Conservation (phyloP, 1,139 yeast genomes). For the Wickerhamomyces sp. region DNA sequence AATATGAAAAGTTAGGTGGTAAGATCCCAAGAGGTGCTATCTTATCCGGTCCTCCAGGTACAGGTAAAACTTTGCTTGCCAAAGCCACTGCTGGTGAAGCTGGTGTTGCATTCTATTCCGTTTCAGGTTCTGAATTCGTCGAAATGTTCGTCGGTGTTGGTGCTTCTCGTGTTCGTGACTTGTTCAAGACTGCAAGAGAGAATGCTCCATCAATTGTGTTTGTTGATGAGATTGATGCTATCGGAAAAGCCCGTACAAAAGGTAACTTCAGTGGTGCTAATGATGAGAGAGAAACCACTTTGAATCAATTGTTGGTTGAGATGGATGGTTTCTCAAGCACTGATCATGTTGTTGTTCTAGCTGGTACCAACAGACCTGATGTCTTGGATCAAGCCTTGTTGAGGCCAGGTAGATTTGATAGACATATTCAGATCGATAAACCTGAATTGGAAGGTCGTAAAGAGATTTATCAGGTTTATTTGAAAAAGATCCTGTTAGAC, state of each 20-base stretch:
- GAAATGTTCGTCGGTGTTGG: constrained; percentile 86
- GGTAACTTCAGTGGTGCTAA: constrained; percentile 62
- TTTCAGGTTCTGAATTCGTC: constrained; percentile 78
- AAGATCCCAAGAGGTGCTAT: constrained; percentile 83
- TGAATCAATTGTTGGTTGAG: constrained; percentile 74
- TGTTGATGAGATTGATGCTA: constrained; percentile 83
- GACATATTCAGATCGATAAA: constrained; percentile 67
- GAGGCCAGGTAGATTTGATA: constrained; percentile 83
- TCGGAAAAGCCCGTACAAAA: constrained; percentile 73
- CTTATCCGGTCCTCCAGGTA: constrained; percentile 82
- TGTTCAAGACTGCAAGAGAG: constrained; percentile 73
- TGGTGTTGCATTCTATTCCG: constrained; percentile 74
- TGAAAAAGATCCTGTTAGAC: constrained; percentile 52
- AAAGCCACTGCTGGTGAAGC: constrained; percentile 88
- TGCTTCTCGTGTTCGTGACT: constrained; percentile 76
- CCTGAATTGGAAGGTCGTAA: constrained; percentile 80
- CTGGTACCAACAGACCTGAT: constrained; percentile 81
- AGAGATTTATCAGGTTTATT: constrained; percentile 67
- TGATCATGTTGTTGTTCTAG: constrained; percentile 75
- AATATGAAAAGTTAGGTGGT: constrained; percentile 75
- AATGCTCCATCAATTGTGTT: constrained; percentile 78
- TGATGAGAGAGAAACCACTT: constrained; percentile 77
- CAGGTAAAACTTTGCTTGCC: constrained; percentile 77
- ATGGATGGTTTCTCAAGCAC: constrained; percentile 78
- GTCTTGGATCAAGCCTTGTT: constrained; percentile 69